Evolutionary conservation across 2,329 filamentous ascomycete genomes (phyloP), one percentile per base, ranked within the genome.

Genomic region (Venturia asperata): DNA sequence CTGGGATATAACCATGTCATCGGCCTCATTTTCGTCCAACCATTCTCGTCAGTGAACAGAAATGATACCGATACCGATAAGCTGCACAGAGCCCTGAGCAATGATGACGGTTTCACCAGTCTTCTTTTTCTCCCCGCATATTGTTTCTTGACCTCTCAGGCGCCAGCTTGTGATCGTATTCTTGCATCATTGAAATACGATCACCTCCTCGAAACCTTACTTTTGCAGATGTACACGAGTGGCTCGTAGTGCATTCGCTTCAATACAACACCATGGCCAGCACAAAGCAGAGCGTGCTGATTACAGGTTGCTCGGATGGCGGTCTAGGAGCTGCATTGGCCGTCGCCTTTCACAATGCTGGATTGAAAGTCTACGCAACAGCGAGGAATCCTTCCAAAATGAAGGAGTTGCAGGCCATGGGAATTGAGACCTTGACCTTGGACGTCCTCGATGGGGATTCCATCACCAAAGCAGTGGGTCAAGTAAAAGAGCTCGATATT

Each of bases 331-430:
- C 70, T 1, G 78, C 76, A 1, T 71, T 81, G 0, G 76, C 75
- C 1, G 62, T 69, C 1, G 73, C 70, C 24, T 77, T 81, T 67
- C 72, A 75, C 64, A 67, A 74, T 37, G 66, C 68, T 3, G 75
- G 75, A 5, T 74, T 71, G n/a, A 70, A 75, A 45, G 77, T 81
- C 64, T 77, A 75, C 67, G 79, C 78, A 2, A 79, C 78, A 0
- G 74, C 75, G 3, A 76, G 78, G 17, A 70, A 75, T 55, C 67
- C 68, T 1, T 66, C 71, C 19, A 78, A 77, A 64, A 72, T 76
- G 68, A 63, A 63, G 19, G 55, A 67, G 39, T 67, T 71, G 56
- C 55, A 21, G 19, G 63, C 64, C 9, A 43, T 68, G 7, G 70
- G 70, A n/a, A 72, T 74, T 42, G 69, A 73, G 43, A 72, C 69